These are phyloP conservation scores for Ettlia oleoabundans DNA, from an alignment of 139 green algal genomes.

Conservation along the genomic window DNA sequence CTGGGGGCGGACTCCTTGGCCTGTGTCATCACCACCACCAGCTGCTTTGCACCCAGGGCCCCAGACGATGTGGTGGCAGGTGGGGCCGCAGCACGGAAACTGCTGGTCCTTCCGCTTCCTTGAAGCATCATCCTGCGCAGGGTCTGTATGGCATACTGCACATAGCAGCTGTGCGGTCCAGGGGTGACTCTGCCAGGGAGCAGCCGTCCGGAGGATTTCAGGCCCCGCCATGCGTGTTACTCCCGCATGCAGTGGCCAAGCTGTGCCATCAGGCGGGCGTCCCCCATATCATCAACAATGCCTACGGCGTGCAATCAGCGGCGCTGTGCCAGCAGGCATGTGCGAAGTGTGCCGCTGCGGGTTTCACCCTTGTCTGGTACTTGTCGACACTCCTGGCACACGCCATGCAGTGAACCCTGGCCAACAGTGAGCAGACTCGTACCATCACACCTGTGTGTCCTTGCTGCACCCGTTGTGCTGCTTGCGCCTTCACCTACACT, in stretches of 20 bases:
- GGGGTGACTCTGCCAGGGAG: no score
- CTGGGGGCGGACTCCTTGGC: constrained; percentile 63
- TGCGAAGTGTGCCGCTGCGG: neutral
- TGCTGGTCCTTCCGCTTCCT: no score
- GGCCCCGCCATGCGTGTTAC: no score
- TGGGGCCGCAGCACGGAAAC: no score
- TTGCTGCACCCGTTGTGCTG: no score
- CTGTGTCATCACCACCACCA: constrained; percentile 89
- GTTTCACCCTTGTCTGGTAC: neutral
- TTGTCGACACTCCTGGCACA: neutral
- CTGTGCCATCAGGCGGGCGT: constrained; percentile 74
- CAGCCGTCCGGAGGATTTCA: no score
- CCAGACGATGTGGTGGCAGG: constrained; percentile 70
- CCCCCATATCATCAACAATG: constrained; percentile 97
- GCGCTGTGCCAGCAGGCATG: constrained; percentile 34
- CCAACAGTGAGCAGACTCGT: no score
- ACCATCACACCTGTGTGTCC: neutral
- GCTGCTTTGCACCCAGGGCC: constrained; percentile 93
- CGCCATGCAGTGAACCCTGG: no score
- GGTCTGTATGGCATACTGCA: no score
- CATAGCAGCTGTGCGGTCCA: no score
- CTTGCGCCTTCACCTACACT: neutral
- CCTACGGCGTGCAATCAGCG: constrained; percentile 92
- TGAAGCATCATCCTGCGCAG: no score
- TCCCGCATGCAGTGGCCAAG: constrained; percentile 60